Evolutionary conservation across 202 grass and related monocot species (phyloP).

Genomic region (Zoysia matrella): DNA sequence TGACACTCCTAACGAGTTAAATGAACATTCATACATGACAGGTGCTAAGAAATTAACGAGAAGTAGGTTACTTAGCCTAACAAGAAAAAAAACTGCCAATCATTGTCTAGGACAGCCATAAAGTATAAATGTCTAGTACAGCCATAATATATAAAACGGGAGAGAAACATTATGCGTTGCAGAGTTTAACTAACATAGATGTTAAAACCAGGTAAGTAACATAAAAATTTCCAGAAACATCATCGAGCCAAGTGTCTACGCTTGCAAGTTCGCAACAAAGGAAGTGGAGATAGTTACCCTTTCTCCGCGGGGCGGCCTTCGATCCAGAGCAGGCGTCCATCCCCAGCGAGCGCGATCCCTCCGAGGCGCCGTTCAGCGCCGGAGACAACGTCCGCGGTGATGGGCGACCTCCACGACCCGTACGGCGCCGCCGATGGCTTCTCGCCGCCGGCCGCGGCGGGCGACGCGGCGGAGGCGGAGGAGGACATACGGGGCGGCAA

Average conservation of each 20-base stretch:
- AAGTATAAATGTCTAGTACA: not conserved
- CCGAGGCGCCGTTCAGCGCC: conserved; percentile 73
- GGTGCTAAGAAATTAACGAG: not conserved
- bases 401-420: conserved; percentile 89
- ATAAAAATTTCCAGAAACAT: not conserved
- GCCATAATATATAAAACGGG: not conserved
- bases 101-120: not conserved
- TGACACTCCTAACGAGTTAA: not conserved
- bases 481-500: conserved; percentile 41
- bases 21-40: not conserved
- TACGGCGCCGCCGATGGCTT: conserved; percentile 62
- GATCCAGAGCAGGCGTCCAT: conserved; percentile 88
- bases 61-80: not conserved
- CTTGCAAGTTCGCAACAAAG: conserved; percentile 7
- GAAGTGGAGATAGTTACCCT: conserved; percentile 58
- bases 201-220: not conserved
- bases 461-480: conserved; percentile 12
- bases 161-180: not conserved
- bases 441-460: conserved; percentile 1
- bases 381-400: conserved; percentile 80
- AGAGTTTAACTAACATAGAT: not conserved
- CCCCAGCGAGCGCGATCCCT: conserved; percentile 65
- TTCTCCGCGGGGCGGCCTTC: conserved; percentile 84
- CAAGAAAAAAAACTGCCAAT: not conserved
- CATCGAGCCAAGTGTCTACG: not conserved